A percentile compares a stretch with the other conserved stretches of the same genome.
Conservation (phyloP, 345 rosid species). For the Gossypium stocksii region DNA sequence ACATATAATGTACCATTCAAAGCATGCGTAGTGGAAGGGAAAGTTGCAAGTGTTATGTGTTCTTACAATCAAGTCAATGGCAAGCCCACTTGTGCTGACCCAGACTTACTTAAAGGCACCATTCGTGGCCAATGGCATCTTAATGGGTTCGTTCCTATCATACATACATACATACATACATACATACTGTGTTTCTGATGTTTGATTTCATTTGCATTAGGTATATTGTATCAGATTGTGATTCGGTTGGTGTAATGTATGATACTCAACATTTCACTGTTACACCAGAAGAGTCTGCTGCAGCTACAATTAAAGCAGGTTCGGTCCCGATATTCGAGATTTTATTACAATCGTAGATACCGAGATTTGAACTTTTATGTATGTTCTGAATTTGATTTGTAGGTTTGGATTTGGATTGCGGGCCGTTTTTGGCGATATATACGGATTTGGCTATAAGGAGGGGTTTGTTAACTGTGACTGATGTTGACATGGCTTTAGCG, state of each 20-base stretch:
- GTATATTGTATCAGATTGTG: conserved; percentile 91
- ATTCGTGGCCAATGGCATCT: conserved; percentile 88
- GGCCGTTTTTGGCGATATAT: conserved; percentile 69
- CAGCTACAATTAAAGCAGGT: conserved; percentile 74
- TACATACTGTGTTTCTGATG: neutral
- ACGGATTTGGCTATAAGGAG: conserved; percentile 57
- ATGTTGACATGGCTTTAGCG: conserved; percentile 67
- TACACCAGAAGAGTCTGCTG: conserved; percentile 85
- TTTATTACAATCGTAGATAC: too few species aligned
- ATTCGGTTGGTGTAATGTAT: conserved; percentile 68
- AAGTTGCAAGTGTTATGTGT: conserved; percentile 94
- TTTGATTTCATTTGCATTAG: conserved; percentile 24
- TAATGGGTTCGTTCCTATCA: conserved; percentile 48
- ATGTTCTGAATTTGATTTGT: neutral
- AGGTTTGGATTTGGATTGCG: conserved; percentile 89
- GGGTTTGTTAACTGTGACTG: conserved; percentile 43
- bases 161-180: neutral
- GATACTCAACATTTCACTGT: conserved; percentile 72
- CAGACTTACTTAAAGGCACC: conserved; percentile 60
- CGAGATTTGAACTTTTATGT: neutral
- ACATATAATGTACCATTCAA: conserved; percentile 84
- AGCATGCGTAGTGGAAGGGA: conserved; percentile 80
- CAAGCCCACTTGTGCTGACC: conserved; percentile 90
- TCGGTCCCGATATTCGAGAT: too few species aligned
- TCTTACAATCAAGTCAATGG: conserved; percentile 97